Conservation (phyloP, 768 basidiomycete species). For the Boletus barrowsii region DNA sequence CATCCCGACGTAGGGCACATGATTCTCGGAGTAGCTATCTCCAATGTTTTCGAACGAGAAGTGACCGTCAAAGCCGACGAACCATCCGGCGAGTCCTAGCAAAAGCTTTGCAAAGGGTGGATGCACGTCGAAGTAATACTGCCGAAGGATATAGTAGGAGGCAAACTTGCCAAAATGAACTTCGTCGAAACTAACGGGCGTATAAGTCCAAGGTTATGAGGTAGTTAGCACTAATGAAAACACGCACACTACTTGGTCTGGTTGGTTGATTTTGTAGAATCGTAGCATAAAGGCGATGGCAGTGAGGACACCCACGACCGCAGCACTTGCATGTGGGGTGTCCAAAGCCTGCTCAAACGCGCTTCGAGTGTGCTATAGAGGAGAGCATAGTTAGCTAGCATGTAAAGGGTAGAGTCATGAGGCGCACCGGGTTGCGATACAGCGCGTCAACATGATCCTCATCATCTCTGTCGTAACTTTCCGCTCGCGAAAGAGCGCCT, state of each 20-base stretch:
- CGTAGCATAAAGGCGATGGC: conserved; percentile 77
- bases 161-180: conserved; percentile 99
- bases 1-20: conserved; percentile 94
- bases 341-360: conserved; percentile 61
- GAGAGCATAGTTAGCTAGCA: conserved; percentile 10
- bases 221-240: neutral
- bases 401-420: neutral
- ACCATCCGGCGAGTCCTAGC: conserved; percentile 92
- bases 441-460: conserved; percentile 52
- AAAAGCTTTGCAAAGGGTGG: conserved; percentile 96
- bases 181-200: conserved; percentile 77
- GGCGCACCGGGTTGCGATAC: conserved; percentile 48
- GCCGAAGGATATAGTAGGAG: conserved; percentile 83
- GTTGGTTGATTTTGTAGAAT: conserved; percentile 93
- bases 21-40: conserved; percentile 80
- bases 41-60: conserved; percentile 96
- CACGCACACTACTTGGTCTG: conserved; percentile 90
- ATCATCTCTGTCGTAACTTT: conserved; percentile 38
- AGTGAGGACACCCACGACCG: conserved; percentile 64
- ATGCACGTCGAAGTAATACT: conserved; percentile 99
- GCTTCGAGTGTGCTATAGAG: conserved; percentile 54
- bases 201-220: conserved; percentile 4
- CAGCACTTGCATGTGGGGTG: conserved; percentile 56
- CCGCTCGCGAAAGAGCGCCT: conserved; percentile 14
- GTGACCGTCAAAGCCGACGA: conserved; percentile 91